Percentiles rank a stretch among this genome's conserved stretches.
phyloP scores from a whole-genome alignment of 176 grass and related monocot genomes.

The Saccharum spontaneum region DNA sequence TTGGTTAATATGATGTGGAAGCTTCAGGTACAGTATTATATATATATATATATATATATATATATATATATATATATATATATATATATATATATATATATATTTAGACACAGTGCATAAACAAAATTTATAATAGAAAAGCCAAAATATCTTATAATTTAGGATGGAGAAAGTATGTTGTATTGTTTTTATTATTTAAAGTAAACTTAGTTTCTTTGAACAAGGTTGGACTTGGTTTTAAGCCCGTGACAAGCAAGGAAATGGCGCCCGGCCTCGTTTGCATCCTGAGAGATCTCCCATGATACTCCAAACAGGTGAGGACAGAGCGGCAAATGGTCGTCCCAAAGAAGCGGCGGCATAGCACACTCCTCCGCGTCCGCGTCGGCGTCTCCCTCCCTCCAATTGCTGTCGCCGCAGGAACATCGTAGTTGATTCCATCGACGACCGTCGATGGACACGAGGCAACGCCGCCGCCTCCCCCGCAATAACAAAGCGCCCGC shows the following conservation, averaged over 20 bases:
- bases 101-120: no score
- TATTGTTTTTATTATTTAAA: no score
- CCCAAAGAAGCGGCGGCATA: not conserved
- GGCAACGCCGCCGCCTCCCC: not conserved
- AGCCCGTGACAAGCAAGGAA: no score
- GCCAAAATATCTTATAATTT: no score
- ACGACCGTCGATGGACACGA: conserved; percentile 35
- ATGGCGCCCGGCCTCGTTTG: not conserved
- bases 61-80: no score
- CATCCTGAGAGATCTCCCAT: not conserved
- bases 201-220: not conserved
- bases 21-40: no score
- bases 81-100: no score
- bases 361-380: not conserved
- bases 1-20: no score
- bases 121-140: no score
- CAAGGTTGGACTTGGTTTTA: no score
- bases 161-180: no score
- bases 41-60: no score
- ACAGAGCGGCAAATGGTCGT: not conserved
- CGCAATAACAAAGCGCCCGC: conserved; percentile 34
- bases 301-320: not conserved
- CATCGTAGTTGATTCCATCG: conserved; percentile 17
- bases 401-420: not conserved
- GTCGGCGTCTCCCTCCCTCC: not conserved